Conservation (phyloP, 2,329 filamentous ascomycete genomes). For the Ascosphaera aggregata region DNA sequence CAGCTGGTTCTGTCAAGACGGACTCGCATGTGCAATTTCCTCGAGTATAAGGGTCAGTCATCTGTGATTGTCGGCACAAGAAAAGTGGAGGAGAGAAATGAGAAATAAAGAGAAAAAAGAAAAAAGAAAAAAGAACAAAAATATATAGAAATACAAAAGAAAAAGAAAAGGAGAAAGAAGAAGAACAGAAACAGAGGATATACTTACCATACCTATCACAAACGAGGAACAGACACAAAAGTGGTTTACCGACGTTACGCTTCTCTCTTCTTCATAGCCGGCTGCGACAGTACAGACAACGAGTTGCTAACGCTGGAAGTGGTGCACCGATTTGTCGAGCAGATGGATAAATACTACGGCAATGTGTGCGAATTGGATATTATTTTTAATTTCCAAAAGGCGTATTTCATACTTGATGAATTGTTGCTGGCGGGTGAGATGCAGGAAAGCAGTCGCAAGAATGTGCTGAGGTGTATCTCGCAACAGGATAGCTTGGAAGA, state of each 20-base stretch:
- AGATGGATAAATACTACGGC: slow-evolving; percentile 93
- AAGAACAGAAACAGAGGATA: too few species aligned
- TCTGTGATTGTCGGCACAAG: too few species aligned
- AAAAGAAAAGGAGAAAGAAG: too few species aligned
- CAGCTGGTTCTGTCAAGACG: slow-evolving; percentile 36
- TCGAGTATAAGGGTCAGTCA: slow-evolving; percentile 63
- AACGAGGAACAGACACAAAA: slow-evolving; percentile 46
- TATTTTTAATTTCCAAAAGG: slow-evolving; percentile 52
- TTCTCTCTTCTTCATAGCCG: slow-evolving; percentile 96
- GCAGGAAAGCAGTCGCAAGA: slow-evolving; percentile 96
- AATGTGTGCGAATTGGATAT: slow-evolving; percentile 97
- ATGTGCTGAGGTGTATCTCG: slow-evolving; percentile 79
- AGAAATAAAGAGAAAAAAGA: too few species aligned
- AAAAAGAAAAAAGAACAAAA: too few species aligned
- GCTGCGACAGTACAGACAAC: slow-evolving; percentile 97
- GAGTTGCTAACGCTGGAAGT: slow-evolving; percentile 92
- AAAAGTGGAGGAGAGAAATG: too few species aligned
- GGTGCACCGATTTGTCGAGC: slow-evolving; percentile 98
- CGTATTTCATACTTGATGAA: slow-evolving; percentile 96
- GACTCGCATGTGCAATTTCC: slow-evolving; percentile 97
- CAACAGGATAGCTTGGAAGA: slow-evolving; percentile 92
- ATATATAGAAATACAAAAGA: too few species aligned
- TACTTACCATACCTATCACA: too few species aligned
- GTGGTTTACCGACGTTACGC: slow-evolving; percentile 95
- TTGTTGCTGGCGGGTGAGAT: slow-evolving; percentile 96